Evolutionary conservation across 345 rosid genomes (phyloP).

Genomic region (Rhodomyrtus tomentosa): DNA sequence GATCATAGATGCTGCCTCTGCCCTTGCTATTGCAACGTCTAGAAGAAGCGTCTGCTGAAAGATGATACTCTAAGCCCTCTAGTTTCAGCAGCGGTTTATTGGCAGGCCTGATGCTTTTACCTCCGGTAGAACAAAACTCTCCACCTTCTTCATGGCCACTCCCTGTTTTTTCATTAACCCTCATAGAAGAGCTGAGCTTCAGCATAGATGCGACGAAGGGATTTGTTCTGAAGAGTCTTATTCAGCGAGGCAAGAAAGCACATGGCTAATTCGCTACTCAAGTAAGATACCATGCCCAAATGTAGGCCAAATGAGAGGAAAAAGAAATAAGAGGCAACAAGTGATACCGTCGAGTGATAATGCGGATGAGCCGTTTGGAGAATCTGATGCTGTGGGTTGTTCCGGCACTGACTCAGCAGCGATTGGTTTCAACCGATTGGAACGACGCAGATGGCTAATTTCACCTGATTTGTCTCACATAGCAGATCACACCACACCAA

Average conservation of each 20-base stretch:
- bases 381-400: background rate
- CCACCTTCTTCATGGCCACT: background rate
- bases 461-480: background rate
- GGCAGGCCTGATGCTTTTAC: background rate
- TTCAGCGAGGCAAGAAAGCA: background rate
- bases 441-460: constrained; percentile 3
- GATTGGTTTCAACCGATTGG: background rate
- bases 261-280: background rate
- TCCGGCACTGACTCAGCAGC: background rate
- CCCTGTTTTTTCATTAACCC: background rate
- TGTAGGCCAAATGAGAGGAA: background rate
- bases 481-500: background rate
- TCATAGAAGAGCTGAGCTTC: background rate
- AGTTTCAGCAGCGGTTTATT: constrained; percentile 8
- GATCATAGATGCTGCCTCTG: constrained; percentile 19
- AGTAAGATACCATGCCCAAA: background rate
- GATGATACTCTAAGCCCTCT: background rate
- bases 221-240: background rate
- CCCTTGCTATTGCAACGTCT: constrained; percentile 22
- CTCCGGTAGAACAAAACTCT: background rate
- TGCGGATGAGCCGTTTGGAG: background rate
- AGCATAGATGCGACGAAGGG: background rate
- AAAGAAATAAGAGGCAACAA: background rate
- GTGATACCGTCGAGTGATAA: background rate
- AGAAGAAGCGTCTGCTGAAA: constrained; percentile 23